phyloP scores from a whole-genome alignment of 352 stramenopile species.

The Phytophthora idaei region DNA sequence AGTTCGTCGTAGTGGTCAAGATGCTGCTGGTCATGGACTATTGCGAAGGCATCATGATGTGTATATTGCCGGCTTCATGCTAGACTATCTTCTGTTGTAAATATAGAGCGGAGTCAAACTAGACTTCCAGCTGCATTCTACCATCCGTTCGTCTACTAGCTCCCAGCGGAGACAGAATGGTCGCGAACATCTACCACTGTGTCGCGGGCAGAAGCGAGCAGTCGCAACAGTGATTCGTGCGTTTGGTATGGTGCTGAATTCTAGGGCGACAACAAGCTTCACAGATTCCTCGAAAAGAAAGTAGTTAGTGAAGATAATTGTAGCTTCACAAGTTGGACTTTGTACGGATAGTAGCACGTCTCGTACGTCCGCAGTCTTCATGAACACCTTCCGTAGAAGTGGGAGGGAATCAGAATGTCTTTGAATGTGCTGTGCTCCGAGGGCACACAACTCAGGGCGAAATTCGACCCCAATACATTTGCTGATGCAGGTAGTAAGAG shows the following conservation, averaged over 20 bases:
- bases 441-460: not conserved
- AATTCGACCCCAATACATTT: constrained; percentile 1
- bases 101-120: not conserved
- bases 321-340: not conserved
- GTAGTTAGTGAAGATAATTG: constrained; percentile 14
- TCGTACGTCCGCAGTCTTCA: constrained; percentile 3
- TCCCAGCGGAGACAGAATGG: not conserved
- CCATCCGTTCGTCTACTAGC: not conserved
- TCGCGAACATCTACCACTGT: not conserved
- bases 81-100: not conserved
- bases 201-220: not conserved
- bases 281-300: constrained; percentile 15
- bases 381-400: not conserved
- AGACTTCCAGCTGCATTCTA: not conserved
- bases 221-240: not conserved
- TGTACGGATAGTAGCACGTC: not conserved
- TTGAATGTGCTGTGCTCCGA: not conserved
- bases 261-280: constrained; percentile 3
- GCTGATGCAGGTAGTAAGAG: not conserved
- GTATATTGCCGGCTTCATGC: not conserved
- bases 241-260: constrained; percentile 5
- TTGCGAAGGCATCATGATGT: not conserved
- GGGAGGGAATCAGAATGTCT: not conserved
- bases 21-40: no score
- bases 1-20: no score